Evolutionary conservation across 306 rosid genomes (phyloP).

Genomic region (Vachellia collinsii): DNA sequence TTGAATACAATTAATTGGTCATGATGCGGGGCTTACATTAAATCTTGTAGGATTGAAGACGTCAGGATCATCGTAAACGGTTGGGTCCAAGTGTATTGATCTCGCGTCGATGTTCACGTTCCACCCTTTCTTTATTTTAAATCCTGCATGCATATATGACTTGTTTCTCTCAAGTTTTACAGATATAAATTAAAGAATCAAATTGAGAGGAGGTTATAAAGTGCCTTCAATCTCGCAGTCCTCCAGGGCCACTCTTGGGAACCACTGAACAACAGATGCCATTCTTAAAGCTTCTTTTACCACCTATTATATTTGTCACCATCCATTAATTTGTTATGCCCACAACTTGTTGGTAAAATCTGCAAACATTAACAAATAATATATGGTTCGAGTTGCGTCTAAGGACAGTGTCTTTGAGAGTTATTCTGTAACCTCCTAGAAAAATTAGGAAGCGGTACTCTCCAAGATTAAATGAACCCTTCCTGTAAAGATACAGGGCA

Average conservation of each 20-base stretch:
- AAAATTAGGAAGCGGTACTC: too few relatives aligned
- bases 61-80: slow-evolving; percentile 54
- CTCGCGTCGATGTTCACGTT: slow-evolving; percentile 77
- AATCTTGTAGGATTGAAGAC: slow-evolving; percentile 77
- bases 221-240: slow-evolving; percentile 78
- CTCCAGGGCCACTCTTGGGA: slow-evolving; percentile 72
- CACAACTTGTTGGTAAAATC: too few relatives aligned
- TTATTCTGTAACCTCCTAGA: too few relatives aligned
- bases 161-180: background rate
- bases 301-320: slow-evolving; percentile 40
- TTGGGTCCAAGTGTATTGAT: slow-evolving; percentile 73
- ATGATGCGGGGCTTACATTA: slow-evolving; percentile 45
- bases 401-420: too few relatives aligned
- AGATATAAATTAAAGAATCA: background rate
- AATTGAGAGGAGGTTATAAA: background rate
- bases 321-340: background rate
- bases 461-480: too few relatives aligned
- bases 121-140: slow-evolving; percentile 82
- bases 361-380: too few relatives aligned
- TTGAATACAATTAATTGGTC: too few relatives aligned
- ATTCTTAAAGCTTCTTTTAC: slow-evolving; percentile 80
- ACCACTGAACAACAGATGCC: slow-evolving; percentile 91
- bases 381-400: too few relatives aligned
- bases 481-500: too few relatives aligned
- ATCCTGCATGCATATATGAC: slow-evolving; percentile 44